A percentile compares a stretch with the other conserved stretches of the same genome.
Evolutionary conservation across 164 flowering plant genomes (phyloP).

Genomic region (Tetracentron sinense): DNA sequence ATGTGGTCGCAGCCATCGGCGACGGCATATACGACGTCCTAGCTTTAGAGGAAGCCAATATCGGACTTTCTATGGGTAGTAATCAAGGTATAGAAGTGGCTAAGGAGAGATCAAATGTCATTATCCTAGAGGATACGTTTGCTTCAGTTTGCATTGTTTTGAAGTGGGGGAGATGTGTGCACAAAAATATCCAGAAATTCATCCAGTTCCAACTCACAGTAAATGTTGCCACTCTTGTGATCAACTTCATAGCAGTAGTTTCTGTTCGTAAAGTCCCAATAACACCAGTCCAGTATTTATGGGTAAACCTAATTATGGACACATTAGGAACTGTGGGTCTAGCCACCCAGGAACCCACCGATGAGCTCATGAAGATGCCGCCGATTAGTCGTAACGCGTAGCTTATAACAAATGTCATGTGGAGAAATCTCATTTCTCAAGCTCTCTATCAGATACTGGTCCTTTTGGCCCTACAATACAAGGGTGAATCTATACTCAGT

Average conservation of each 20-base stretch:
- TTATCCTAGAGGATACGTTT: no score
- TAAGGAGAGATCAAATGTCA: no score
- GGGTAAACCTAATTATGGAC: neutral
- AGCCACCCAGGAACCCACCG: neutral
- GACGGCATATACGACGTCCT: neutral
- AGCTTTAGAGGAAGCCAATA: no score
- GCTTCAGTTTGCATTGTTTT: no score
- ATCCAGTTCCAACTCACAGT: no score
- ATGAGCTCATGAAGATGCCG: neutral
- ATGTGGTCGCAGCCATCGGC: neutral
- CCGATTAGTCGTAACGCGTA: neutral
- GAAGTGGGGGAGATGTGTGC: no score
- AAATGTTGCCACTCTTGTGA: no score
- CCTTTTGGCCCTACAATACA: neutral
- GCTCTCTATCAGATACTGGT: neutral
- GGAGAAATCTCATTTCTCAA: no score
- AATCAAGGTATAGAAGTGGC: neutral
- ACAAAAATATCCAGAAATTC: no score
- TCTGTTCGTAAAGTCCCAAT: neutral
- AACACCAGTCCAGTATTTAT: neutral
- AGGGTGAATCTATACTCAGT: neutral
- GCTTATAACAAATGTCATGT: no score
- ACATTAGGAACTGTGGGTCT: neutral
- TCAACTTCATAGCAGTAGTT: neutral
- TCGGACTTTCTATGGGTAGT: no score